Conservation (phyloP, 176 grass and related monocot species). For the Luzula sylvatica region DNA sequence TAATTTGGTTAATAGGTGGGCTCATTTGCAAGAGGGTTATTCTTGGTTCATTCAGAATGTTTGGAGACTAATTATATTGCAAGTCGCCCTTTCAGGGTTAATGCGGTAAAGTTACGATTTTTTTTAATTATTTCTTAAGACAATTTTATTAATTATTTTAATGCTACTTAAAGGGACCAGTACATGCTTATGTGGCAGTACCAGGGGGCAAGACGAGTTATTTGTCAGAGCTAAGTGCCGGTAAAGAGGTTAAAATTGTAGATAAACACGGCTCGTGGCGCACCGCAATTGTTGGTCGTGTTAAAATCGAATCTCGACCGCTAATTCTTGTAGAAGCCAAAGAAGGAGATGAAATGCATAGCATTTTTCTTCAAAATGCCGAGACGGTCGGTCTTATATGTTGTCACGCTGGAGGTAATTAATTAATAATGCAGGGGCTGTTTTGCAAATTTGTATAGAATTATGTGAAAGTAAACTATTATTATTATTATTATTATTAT, state of each 20-base stretch:
- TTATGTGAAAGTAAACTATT: no score
- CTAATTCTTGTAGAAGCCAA: slow-evolving; percentile 92
- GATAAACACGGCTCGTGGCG: slow-evolving; percentile 54
- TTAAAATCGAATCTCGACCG: slow-evolving; percentile 89
- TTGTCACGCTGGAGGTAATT: slow-evolving; percentile 36
- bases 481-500: background rate
- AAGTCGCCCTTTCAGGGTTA: slow-evolving; percentile 89
- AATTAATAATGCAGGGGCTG: no score
- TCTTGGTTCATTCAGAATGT: slow-evolving; percentile 97
- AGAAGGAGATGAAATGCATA: slow-evolving; percentile 54
- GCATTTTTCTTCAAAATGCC: slow-evolving; percentile 90
- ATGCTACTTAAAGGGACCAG: slow-evolving; percentile 52
- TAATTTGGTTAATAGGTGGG: slow-evolving; percentile 36
- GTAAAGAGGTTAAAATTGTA: slow-evolving; percentile 67
- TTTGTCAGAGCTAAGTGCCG: slow-evolving; percentile 69
- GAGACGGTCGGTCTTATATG: slow-evolving; percentile 84
- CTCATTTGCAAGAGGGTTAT: slow-evolving; percentile 67
- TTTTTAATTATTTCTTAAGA: background rate
- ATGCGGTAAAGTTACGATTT: slow-evolving; percentile 34
- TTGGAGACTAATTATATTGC: slow-evolving; percentile 91
- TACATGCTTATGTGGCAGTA: slow-evolving; percentile 81
- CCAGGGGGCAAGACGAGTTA: slow-evolving; percentile 85
- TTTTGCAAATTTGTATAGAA: no score
- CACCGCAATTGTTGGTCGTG: slow-evolving; percentile 70
- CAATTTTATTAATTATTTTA: background rate